phyloP scores from a whole-genome alignment of 164 flowering plant species.

The Sextonia rubra region DNA sequence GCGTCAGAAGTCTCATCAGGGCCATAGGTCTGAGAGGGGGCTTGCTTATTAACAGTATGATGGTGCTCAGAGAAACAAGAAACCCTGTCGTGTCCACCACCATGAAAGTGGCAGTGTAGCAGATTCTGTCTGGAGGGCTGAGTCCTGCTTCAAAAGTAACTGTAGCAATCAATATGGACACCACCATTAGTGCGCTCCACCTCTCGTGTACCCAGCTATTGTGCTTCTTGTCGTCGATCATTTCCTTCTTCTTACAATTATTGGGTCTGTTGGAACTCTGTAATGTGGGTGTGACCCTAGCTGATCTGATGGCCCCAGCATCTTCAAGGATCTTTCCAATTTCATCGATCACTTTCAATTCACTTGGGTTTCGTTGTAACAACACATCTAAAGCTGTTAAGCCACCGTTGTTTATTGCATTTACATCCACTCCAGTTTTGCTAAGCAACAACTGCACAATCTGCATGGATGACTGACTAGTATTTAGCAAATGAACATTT shows the following conservation, averaged over 20 bases:
- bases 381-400: constrained; percentile 4
- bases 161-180: constrained; percentile 19
- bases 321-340: background rate
- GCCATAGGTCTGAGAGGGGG: background rate
- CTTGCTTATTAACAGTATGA: constrained; percentile 22
- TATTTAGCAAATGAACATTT: background rate
- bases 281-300: background rate
- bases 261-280: no score
- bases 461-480: background rate
- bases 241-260: background rate
- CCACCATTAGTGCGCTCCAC: constrained; percentile 14
- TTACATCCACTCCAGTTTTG: background rate
- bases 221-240: background rate
- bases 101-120: background rate
- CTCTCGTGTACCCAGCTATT: background rate
- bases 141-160: constrained; percentile 20
- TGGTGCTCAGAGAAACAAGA: constrained; percentile 24
- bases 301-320: constrained; percentile 2
- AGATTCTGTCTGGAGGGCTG: constrained; percentile 16
- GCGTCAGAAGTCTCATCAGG: constrained; percentile 14
- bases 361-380: background rate
- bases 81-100: constrained; percentile 16
- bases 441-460: background rate
- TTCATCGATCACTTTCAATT: background rate
- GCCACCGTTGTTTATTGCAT: background rate